These are phyloP conservation scores for Forsythia viridissima DNA, from an alignment of 257 asterid genomes.

Conservation along the genomic window DNA sequence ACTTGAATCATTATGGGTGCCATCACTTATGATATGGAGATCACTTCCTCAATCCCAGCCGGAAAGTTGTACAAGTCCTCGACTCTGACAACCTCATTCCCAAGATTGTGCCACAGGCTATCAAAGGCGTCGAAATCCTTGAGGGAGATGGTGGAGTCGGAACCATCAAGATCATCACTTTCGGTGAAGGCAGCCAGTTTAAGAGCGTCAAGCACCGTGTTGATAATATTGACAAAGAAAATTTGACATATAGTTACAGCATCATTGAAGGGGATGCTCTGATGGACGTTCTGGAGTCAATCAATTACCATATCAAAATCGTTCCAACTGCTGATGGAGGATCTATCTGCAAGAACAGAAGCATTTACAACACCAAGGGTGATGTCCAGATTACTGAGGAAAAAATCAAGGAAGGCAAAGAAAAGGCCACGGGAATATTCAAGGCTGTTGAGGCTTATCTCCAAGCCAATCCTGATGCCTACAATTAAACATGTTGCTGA, in stretches of 20 bases:
- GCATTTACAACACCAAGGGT: constrained; percentile 35
- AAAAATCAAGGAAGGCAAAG: constrained; percentile 37
- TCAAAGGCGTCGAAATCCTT: constrained; percentile 30
- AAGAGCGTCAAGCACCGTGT: constrained; percentile 41
- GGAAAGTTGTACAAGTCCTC: constrained; percentile 36
- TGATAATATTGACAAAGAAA: constrained; percentile 31
- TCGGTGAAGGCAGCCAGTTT: constrained; percentile 33
- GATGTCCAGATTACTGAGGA: constrained; percentile 33
- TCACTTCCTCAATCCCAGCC: constrained; percentile 28
- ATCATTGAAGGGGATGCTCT: constrained; percentile 41
- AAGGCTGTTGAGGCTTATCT: constrained; percentile 39
- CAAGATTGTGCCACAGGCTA: constrained; percentile 34
- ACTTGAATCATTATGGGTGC: constrained; percentile 25
- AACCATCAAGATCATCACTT: constrained; percentile 28
- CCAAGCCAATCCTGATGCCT: constrained; percentile 28
- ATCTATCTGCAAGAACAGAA: constrained; percentile 28
- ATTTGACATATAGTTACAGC: constrained; percentile 31
- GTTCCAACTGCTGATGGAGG: constrained; percentile 40
- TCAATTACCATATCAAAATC: constrained; percentile 30
- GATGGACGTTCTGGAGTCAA: constrained; percentile 29
- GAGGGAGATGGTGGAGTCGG: constrained; percentile 48
- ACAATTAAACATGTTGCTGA: constrained; percentile 3
- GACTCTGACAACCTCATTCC: constrained; percentile 39
- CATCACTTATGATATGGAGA: constrained; percentile 25
- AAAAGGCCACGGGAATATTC: constrained; percentile 24